Evolutionary conservation across 1,284 basidiomycete genomes (phyloP).

Genomic region (Apiotrichum domesticum): DNA sequence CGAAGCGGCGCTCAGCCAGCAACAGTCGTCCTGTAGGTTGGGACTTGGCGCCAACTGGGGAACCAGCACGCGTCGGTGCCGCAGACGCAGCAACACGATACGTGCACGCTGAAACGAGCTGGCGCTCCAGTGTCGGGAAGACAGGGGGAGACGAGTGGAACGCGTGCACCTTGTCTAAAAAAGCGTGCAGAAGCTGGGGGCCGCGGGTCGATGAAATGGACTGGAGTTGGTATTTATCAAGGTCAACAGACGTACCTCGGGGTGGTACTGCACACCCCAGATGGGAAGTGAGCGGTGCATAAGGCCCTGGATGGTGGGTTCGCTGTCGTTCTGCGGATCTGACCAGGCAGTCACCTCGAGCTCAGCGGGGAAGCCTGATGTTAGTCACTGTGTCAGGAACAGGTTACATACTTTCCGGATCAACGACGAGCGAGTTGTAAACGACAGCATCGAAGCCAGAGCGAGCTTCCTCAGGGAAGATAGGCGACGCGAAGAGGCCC

Average conservation of each 20-base stretch:
- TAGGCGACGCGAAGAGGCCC: constrained; percentile 32
- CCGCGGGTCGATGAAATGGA: constrained; percentile 49
- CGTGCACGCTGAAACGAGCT: constrained; percentile 34
- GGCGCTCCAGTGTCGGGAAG: constrained; percentile 29
- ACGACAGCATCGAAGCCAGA: constrained; percentile 65
- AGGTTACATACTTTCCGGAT: constrained; percentile 32
- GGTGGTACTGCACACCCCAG: constrained; percentile 95
- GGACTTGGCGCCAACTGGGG: constrained; percentile 1
- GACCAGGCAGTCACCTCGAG: constrained; percentile 51
- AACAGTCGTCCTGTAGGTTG: constrained; percentile 3
- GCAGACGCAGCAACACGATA: constrained; percentile 31
- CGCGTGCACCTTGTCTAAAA: constrained; percentile 34
- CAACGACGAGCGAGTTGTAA: constrained; percentile 58
- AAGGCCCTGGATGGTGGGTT: constrained; percentile 45
- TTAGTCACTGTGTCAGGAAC: neutral
- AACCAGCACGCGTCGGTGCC: constrained; percentile 12
- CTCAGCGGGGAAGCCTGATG: constrained; percentile 45
- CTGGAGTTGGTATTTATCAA: constrained; percentile 18
- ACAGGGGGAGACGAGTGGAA: constrained; percentile 23
- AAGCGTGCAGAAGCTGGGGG: constrained; percentile 41
- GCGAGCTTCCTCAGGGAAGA: constrained; percentile 20
- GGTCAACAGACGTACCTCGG: constrained; percentile 53
- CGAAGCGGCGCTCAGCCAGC: constrained; percentile 26
- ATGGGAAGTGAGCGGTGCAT: constrained; percentile 63
- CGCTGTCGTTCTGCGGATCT: constrained; percentile 23